A percentile compares a stretch with the other conserved stretches of the same genome.
phyloP scores from a whole-genome alignment of 208 protist genomes.

The Leishmania arabica region DNA sequence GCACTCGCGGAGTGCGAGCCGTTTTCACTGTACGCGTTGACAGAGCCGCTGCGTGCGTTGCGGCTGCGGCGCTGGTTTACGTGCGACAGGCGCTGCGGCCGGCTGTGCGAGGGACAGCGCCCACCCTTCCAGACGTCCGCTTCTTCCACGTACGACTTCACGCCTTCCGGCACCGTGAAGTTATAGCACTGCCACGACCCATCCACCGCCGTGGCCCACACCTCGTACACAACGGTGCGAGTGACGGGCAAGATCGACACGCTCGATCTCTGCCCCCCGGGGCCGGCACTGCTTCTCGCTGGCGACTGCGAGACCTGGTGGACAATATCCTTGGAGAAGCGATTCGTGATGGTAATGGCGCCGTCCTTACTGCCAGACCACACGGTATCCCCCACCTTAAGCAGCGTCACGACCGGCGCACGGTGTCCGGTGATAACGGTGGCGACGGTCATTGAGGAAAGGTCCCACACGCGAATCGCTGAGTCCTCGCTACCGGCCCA shows the following conservation, averaged over 20 bases:
- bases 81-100: constrained; percentile 25
- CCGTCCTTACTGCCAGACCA: constrained; percentile 79
- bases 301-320: constrained; percentile 43
- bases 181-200: constrained; percentile 58
- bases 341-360: constrained; percentile 51
- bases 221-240: constrained; percentile 42
- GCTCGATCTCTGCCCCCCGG: constrained; percentile 14
- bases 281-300: constrained; percentile 10
- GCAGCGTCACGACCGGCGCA: constrained; percentile 52
- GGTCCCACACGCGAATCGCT: constrained; percentile 61
- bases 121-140: constrained; percentile 7
- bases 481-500: constrained; percentile 70
- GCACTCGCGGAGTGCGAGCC: neutral
- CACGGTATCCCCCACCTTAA: constrained; percentile 54
- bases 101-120: constrained; percentile 20
- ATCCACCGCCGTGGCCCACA: constrained; percentile 44
- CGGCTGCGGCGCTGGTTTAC: constrained; percentile 5
- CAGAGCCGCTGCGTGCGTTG: constrained; percentile 10
- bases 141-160: constrained; percentile 2
- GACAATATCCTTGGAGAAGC: constrained; percentile 45
- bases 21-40: neutral
- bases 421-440: constrained; percentile 47
- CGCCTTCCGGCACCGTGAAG: constrained; percentile 33
- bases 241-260: constrained; percentile 47
- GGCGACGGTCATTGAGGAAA: constrained; percentile 37